Evolutionary conservation across 805 yeast genomes (phyloP).

Genomic region (Kuraishia floccosa): DNA sequence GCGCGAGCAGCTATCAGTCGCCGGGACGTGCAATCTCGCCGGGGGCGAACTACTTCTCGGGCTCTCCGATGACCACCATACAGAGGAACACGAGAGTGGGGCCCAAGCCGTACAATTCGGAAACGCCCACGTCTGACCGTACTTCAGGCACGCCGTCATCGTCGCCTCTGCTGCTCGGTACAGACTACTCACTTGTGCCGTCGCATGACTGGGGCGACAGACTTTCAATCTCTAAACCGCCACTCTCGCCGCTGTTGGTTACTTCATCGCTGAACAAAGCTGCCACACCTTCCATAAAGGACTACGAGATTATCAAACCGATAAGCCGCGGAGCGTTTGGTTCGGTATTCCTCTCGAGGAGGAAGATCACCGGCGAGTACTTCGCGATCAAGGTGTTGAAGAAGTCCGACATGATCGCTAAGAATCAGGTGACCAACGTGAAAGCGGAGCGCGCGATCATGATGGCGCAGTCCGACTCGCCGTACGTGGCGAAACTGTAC

Average conservation of each 20-base stretch:
- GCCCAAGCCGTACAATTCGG: too few species aligned
- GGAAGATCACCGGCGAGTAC: constrained; percentile 84
- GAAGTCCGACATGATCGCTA: constrained; percentile 93
- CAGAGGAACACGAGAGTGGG: constrained; percentile 34
- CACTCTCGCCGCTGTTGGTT: constrained; percentile 70
- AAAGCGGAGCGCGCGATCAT: constrained; percentile 94
- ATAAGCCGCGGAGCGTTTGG: constrained; percentile 98
- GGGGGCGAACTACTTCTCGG: constrained; percentile 14
- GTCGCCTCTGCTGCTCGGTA: constrained; percentile 44
- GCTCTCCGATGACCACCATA: constrained; percentile 48
- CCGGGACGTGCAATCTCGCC: constrained; percentile 53
- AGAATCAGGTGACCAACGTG: constrained; percentile 91
- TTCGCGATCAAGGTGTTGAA: constrained; percentile 89
- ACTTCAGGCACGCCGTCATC: constrained; percentile 33
- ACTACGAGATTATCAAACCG: constrained; percentile 85
- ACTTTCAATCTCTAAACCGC: constrained; percentile 33
- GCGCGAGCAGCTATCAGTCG: constrained; percentile 16
- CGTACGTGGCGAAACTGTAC: constrained; percentile 82
- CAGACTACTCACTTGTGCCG: constrained; percentile 18
- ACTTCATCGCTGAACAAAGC: constrained; percentile 51
- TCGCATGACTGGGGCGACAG: not conserved
- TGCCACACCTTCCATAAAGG: constrained; percentile 60
- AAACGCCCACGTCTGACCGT: too few species aligned
- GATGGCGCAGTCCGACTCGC: constrained; percentile 93
- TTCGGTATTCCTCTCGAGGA: constrained; percentile 77